These are phyloP conservation scores for Pseudocercospora fijiensis DNA, from an alignment of 2,329 filamentous ascomycete species.

Conservation along the genomic window DNA sequence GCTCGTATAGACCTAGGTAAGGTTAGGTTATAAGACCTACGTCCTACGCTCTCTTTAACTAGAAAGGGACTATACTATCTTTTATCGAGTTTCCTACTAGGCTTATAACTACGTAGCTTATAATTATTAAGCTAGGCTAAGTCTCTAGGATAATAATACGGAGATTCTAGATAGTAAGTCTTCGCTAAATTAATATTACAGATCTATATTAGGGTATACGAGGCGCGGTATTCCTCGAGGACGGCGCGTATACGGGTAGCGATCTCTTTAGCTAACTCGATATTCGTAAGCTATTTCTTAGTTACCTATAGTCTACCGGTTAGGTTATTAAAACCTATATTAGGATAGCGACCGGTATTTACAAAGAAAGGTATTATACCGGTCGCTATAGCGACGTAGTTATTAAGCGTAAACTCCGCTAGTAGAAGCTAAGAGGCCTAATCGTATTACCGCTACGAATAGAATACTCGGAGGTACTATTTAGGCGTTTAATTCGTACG, in stretches of 20 bases:
- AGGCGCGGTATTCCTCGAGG: not conserved
- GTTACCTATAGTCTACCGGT: not conserved
- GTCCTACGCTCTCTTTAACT: not conserved
- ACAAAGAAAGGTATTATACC: slow-evolving; percentile 8
- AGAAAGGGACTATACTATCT: not conserved
- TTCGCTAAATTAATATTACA: not conserved
- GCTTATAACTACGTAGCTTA: not conserved
- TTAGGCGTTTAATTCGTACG: too few species aligned
- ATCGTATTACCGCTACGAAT: not conserved
- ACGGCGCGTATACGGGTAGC: not conserved
- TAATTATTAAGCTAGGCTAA: not conserved
- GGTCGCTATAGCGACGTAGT: not conserved
- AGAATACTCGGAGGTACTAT: not conserved
- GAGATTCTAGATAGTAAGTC: not conserved
- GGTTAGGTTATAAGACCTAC: not conserved
- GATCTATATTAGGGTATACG: not conserved
- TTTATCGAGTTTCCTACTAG: not conserved
- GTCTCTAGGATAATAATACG: not conserved
- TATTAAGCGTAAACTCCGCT: too few species aligned
- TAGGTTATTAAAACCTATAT: not conserved
- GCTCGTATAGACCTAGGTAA: not conserved
- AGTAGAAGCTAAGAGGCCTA: not conserved
- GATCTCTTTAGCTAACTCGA: not conserved
- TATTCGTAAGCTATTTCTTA: not conserved
- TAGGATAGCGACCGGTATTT: not conserved